Evolutionary conservation across 164 flowering plant genomes (phyloP).

Genomic region (Warburgia ugandensis): DNA sequence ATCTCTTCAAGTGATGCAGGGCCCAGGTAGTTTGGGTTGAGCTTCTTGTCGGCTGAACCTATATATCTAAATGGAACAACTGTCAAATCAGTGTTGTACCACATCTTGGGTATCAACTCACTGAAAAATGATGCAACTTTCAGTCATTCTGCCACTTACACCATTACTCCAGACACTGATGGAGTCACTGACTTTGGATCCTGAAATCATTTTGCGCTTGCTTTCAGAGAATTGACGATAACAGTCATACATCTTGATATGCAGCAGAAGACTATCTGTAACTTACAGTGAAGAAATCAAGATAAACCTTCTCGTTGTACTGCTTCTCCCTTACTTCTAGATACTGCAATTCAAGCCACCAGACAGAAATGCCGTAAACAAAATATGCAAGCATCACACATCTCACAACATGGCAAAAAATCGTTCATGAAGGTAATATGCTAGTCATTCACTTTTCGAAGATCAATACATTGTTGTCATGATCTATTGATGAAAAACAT

Average conservation of each 20-base stretch:
- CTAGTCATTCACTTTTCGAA: too few species aligned
- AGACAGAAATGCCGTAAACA: slow-evolving; percentile 5
- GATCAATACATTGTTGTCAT: too few species aligned
- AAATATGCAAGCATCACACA: slow-evolving; percentile 2
- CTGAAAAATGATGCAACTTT: not conserved
- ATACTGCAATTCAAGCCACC: slow-evolving; percentile 40
- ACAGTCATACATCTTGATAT: not conserved
- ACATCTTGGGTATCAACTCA: not conserved
- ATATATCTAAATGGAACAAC: slow-evolving; percentile 45
- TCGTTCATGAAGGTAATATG: too few species aligned
- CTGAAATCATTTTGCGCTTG: slow-evolving; percentile 28
- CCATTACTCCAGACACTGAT: slow-evolving; percentile 63
- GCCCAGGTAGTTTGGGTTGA: slow-evolving; percentile 70
- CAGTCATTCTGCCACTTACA: slow-evolving; percentile 48
- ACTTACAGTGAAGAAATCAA: slow-evolving; percentile 86
- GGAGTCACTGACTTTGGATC: slow-evolving; percentile 46
- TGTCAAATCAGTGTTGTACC: not conserved
- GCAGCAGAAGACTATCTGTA: not conserved
- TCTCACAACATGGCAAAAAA: too few species aligned
- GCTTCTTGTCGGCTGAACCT: slow-evolving; percentile 70
- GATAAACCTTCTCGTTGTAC: slow-evolving; percentile 68
- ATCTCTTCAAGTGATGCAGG: slow-evolving; percentile 85
- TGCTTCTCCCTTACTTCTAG: slow-evolving; percentile 97
- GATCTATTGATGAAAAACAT: too few species aligned
- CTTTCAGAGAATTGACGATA: not conserved